Base-by-base conservation (phyloP, 176 grass and related monocot genomes). In the Phoenix dactylifera region DNA sequence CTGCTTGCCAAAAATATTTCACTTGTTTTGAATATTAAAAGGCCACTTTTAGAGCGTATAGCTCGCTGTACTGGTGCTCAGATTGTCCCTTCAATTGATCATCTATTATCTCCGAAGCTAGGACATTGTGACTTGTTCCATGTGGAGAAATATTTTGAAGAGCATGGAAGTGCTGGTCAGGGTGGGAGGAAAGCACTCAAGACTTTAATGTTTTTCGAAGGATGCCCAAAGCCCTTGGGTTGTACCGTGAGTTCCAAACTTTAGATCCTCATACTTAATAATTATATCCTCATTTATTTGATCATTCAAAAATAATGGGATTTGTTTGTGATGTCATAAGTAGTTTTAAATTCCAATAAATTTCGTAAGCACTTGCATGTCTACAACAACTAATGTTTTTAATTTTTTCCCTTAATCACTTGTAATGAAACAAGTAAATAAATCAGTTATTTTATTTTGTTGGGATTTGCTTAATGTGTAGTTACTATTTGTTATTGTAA, bases 131-230 rank as follows among this genome's bases (percentile, higher is more conserved):
- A 97, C 24, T 70, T 85, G 54, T 97, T 97, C 68, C 87, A 83
- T 85, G 93, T 97, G 61, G 87, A 97, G 66, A 97, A 97, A 52
- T 92, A 83, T 77, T 59, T 88, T 54, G 93, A 97, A 72, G 83
- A 88, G 69, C 81, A 88, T 67, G 92, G 81, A 24, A 88, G 81
- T 65, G 83, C 93, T 77, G 75, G 87, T 35, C 80, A 85, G 68
- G 80, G 65, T 60, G 87, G 87, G 39, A 97, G 83, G 70, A 90
- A 97, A 75, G 58, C 71, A 56, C 56, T 97, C 32, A 97, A 97
- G 78, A 91, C 81, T 9, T 88, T 97, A 71, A 91, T 97, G 93
- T 97, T 85, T 88, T 91, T 97, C 64, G 78, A 91, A 82, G 87
- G 85, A 16, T 97, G 93, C 56, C 84, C 93, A 50, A 97, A 85